Evolutionary conservation across 2,329 filamentous ascomycete genomes (phyloP).

Genomic region (Exophiala xenobiotica): DNA sequence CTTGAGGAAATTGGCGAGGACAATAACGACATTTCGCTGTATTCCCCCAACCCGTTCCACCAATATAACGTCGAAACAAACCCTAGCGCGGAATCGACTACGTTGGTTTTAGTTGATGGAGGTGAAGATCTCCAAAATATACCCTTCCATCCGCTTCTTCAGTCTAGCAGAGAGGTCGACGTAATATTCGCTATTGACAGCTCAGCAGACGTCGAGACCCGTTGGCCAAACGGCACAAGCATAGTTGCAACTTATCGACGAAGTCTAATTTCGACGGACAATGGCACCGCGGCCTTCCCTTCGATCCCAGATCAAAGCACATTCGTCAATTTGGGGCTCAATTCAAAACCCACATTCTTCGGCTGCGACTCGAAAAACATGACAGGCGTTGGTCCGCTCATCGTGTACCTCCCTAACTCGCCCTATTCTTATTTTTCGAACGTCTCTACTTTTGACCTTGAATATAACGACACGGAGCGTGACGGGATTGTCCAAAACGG

Average conservation of each 20-base stretch:
- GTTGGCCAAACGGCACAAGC: constrained; percentile 75
- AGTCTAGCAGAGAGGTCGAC: constrained; percentile 67
- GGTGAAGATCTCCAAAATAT: constrained; percentile 76
- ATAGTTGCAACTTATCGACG: constrained; percentile 72
- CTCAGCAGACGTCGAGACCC: constrained; percentile 66
- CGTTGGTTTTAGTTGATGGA: constrained; percentile 72
- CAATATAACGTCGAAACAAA: constrained; percentile 61
- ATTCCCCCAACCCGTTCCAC: constrained; percentile 72
- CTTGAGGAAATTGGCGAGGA: constrained; percentile 60
- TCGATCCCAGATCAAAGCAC: constrained; percentile 70
- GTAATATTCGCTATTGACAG: constrained; percentile 78
- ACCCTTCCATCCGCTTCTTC: constrained; percentile 72
- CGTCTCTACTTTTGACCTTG: constrained; percentile 49
- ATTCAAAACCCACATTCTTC: constrained; percentile 44
- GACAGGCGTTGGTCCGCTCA: constrained; percentile 20
- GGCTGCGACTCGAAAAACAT: constrained; percentile 27
- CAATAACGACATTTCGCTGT: constrained; percentile 71
- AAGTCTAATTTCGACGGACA: constrained; percentile 53
- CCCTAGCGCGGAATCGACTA: constrained; percentile 50
- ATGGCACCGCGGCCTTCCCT: constrained; percentile 71
- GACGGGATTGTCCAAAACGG: constrained; percentile 82
- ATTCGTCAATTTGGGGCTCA: constrained; percentile 74
- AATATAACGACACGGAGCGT: constrained; percentile 50
- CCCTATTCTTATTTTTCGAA: constrained; percentile 64
- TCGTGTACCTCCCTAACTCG: constrained; percentile 30